Evolutionary conservation across 805 yeast species (phyloP).

Genomic region (Scheffersomyces lignosus): DNA sequence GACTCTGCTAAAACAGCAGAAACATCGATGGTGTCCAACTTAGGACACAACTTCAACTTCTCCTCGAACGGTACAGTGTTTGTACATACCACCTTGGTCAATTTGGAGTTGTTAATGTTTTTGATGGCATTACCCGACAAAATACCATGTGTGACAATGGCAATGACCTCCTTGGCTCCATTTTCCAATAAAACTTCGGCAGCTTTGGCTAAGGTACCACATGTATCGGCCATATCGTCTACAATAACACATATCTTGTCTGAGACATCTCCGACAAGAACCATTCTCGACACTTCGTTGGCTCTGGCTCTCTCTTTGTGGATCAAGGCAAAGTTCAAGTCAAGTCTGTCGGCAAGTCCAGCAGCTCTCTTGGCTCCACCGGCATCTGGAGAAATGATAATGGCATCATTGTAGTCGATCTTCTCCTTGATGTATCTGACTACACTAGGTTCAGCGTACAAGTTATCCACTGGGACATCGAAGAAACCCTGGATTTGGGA

Average conservation of each 20-base stretch:
- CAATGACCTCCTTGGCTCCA: constrained; percentile 71
- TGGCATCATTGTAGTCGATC: constrained; percentile 58
- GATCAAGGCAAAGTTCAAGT: constrained; percentile 77
- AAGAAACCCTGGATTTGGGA: constrained; percentile 87
- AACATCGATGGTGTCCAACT: constrained; percentile 67
- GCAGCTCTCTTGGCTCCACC: constrained; percentile 94
- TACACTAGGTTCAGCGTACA: constrained; percentile 82
- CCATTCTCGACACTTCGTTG: constrained; percentile 83
- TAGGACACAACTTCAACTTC: constrained; percentile 57
- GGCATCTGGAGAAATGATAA: constrained; percentile 83
- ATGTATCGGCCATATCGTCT: constrained; percentile 90
- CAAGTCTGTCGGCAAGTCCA: constrained; percentile 74
- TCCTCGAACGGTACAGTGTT: constrained; percentile 79
- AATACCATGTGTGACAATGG: constrained; percentile 82
- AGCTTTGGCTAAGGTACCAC: constrained; percentile 83
- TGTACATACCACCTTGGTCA: constrained; percentile 73
- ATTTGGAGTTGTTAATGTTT: constrained; percentile 66
- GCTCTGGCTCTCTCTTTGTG: constrained; percentile 85
- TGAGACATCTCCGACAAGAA: constrained; percentile 79
- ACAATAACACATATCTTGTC: constrained; percentile 75
- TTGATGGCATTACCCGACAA: constrained; percentile 72
- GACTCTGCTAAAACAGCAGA: constrained; percentile 78
- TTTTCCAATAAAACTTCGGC: constrained; percentile 71
- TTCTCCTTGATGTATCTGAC: constrained; percentile 70
- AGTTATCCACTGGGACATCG: constrained; percentile 78